Percentiles rank a stretch among this genome's conserved stretches.
Conservation (phyloP, 805 yeast species). For the Lipomyces sp. region DNA sequence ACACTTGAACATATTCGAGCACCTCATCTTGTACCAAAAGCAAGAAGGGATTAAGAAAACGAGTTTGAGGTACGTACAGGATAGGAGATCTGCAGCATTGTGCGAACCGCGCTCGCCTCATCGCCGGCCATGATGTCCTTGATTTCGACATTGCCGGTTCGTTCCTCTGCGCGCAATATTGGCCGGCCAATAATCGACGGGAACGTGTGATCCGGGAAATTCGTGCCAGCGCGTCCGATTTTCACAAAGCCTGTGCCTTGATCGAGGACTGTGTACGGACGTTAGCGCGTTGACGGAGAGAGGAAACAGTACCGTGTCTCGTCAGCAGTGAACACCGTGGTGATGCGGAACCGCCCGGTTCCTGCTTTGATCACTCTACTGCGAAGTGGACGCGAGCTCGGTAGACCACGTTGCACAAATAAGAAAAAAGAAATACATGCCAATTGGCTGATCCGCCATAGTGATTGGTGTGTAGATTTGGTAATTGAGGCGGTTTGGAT, state of each 20-base stretch:
- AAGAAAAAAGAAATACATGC: conserved; percentile 26
- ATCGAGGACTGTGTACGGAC: conserved; percentile 66
- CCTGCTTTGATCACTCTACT: no score
- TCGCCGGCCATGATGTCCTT: conserved; percentile 97
- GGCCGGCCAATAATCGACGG: conserved; percentile 98
- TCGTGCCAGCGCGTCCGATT: conserved; percentile 87
- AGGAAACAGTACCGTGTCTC: no score
- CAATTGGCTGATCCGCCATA: conserved; percentile 39
- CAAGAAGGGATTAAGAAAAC: no score
- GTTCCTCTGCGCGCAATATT: conserved; percentile 92
- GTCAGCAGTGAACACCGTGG: no score
- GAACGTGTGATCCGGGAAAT: conserved; percentile 94
- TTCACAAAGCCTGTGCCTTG: conserved; percentile 90
- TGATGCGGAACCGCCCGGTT: no score
- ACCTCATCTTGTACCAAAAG: not conserved
- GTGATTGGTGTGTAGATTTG: no score
- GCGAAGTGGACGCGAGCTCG: not conserved
- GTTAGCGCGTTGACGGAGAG: no score
- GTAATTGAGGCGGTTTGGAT: no score
- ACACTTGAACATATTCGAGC: not conserved
- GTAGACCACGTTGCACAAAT: no score
- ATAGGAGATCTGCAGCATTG: conserved; percentile 86
- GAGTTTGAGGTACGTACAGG: conserved; percentile 57
- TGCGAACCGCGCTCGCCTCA: conserved; percentile 88
- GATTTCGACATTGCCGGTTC: conserved; percentile 70